A percentile compares a stretch with the other conserved stretches of the same genome.
Conservation (phyloP, 1,284 basidiomycete species). For the Mycocalia duriaeana region DNA sequence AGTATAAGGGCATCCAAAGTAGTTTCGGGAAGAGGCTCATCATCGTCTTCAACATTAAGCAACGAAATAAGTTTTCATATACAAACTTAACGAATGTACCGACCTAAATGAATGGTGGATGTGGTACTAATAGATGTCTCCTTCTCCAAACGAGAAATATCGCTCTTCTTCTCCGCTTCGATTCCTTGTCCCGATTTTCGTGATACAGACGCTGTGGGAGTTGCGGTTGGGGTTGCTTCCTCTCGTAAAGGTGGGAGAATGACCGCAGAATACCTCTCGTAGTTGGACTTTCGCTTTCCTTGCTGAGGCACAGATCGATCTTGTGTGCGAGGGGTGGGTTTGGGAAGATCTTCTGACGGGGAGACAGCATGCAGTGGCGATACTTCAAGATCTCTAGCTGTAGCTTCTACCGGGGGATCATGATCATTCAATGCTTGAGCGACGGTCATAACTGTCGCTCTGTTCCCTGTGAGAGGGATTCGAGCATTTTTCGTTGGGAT, state of each 20-base stretch:
- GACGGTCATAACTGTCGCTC: conserved; percentile 73
- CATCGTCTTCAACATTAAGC: conserved; percentile 18
- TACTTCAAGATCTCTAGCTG: not conserved
- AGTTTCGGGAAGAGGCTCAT: conserved; percentile 44
- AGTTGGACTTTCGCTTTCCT: conserved; percentile 62
- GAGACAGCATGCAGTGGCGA: not conserved
- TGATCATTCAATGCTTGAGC: conserved; percentile 54
- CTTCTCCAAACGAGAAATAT: not conserved
- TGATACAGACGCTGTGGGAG: conserved; percentile 51
- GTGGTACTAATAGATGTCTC: not conserved
- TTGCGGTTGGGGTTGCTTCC: conserved; percentile 55
- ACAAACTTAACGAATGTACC: not conserved
- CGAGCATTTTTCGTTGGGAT: conserved; percentile 33
- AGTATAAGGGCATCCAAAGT: conserved; percentile 47
- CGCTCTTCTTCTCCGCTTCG: no score
- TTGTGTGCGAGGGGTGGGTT: not conserved
- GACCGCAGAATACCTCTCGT: conserved; percentile 60
- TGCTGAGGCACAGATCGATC: conserved; percentile 10
- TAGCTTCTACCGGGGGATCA: not conserved
- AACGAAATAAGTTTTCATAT: not conserved
- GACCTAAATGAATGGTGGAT: not conserved
- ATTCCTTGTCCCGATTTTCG: conserved; percentile 25
- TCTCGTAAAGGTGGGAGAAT: conserved; percentile 62
- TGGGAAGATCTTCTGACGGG: not conserved
- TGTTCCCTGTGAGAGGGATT: conserved; percentile 62